phyloP scores from a whole-genome alignment of 805 yeast species.

The Candida bentonensis region DNA sequence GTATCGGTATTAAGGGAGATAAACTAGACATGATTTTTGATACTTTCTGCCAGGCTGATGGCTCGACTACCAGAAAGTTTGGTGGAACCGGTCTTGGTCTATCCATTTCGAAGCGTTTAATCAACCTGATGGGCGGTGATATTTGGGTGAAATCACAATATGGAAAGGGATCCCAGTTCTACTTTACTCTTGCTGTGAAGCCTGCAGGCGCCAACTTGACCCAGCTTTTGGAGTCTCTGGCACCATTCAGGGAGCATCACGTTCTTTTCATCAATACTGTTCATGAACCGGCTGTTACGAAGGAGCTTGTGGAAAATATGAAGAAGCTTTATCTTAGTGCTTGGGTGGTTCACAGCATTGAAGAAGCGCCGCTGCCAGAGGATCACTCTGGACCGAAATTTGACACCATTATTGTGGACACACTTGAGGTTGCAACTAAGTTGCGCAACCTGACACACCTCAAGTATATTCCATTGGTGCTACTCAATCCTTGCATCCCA shows the following conservation, averaged over 20 bases:
- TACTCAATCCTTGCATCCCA: slow-evolving; percentile 62
- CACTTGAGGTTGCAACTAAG: slow-evolving; percentile 57
- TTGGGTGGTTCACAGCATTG: slow-evolving; percentile 39
- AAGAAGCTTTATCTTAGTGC: slow-evolving; percentile 47
- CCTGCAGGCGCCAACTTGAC: slow-evolving; percentile 50
- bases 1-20: slow-evolving; percentile 79
- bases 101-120: slow-evolving; percentile 74
- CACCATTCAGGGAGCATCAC: slow-evolving; percentile 59
- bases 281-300: slow-evolving; percentile 36
- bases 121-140: slow-evolving; percentile 86
- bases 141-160: slow-evolving; percentile 78
- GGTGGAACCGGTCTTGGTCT: slow-evolving; percentile 90
- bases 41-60: slow-evolving; percentile 88
- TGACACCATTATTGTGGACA: slow-evolving; percentile 74
- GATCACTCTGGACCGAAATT: slow-evolving; percentile 31
- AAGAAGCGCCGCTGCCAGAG: slow-evolving; percentile 37
- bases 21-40: slow-evolving; percentile 76
- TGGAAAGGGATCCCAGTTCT: slow-evolving; percentile 73
- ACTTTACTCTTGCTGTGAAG: slow-evolving; percentile 66
- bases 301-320: slow-evolving; percentile 38
- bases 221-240: slow-evolving; percentile 51
- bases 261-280: slow-evolving; percentile 58
- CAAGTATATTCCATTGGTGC: slow-evolving; percentile 72
- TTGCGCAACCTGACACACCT: slow-evolving; percentile 60
- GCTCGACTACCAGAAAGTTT: slow-evolving; percentile 81